Evolutionary conservation across 495 filamentous ascomycete species (phyloP).

Genomic region (Aspergillus funiculosus): DNA sequence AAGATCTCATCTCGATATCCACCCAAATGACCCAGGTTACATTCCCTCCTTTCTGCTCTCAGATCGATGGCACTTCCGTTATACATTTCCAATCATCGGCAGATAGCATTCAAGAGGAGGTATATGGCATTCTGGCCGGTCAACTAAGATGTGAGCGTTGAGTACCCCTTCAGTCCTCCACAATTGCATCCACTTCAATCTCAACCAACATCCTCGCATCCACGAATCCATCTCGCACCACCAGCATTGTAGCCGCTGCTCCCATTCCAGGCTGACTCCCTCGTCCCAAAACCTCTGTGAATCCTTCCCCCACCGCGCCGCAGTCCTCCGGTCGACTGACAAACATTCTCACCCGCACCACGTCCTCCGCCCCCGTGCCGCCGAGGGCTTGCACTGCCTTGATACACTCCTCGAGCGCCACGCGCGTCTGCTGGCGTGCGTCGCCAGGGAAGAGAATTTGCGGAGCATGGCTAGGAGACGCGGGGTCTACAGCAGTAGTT

Average conservation of each 20-base stretch:
- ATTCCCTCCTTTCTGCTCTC: too few species aligned
- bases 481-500: conserved; percentile 38
- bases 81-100: too few species aligned
- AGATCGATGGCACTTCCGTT: too few species aligned
- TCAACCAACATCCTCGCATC: conserved; percentile 44
- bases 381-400: conserved; percentile 38
- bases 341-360: conserved; percentile 40
- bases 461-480: conserved; percentile 28
- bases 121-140: too few species aligned
- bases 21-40: too few species aligned
- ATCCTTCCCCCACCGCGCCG: conserved; percentile 29
- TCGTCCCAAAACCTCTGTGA: conserved; percentile 32
- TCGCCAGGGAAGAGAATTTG: conserved; percentile 35
- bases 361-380: conserved; percentile 31
- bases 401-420: conserved; percentile 37
- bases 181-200: conserved; percentile 42
- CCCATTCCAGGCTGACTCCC: conserved; percentile 24
- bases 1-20: too few species aligned
- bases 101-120: too few species aligned
- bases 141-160: too few species aligned
- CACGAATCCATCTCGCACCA: conserved; percentile 37
- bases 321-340: conserved; percentile 34
- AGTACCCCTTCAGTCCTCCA: too few species aligned
- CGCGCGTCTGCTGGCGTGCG: conserved; percentile 34
- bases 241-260: conserved; percentile 41